A percentile compares a stretch with the other conserved stretches of the same genome.
phyloP scores from a whole-genome alignment of 352 stramenopile species.

The Plasmopara muralis region DNA sequence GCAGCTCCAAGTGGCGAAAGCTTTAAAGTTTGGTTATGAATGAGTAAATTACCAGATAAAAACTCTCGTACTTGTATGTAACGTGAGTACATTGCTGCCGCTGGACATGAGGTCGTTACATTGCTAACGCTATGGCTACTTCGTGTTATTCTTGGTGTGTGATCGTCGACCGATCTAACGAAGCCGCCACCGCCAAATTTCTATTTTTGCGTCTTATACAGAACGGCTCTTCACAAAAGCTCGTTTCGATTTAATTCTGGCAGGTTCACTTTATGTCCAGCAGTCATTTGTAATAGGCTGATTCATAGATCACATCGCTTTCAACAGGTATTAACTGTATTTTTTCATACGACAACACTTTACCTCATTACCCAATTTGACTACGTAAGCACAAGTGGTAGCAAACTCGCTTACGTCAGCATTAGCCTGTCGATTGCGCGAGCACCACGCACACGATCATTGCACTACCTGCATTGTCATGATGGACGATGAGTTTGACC shows the following conservation, averaged over 20 bases:
- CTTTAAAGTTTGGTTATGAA: slow-evolving; percentile 16
- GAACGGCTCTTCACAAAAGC: no score
- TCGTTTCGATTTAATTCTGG: no score
- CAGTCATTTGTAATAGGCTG: no score
- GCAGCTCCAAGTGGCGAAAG: slow-evolving; percentile 39
- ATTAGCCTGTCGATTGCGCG: slow-evolving; percentile 2
- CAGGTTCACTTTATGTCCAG: no score
- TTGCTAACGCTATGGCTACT: background rate
- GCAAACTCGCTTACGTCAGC: slow-evolving; percentile 1
- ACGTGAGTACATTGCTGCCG: no score
- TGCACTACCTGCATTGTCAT: background rate
- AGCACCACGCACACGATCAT: background rate
- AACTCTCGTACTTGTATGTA: no score
- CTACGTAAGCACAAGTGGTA: slow-evolving; percentile 16
- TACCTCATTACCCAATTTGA: slow-evolving; percentile 28
- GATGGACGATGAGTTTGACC: slow-evolving; percentile 40
- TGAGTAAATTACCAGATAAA: no score
- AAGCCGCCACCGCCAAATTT: no score
- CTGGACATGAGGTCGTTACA: background rate
- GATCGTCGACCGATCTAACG: slow-evolving; percentile 4
- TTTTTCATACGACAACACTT: slow-evolving; percentile 9
- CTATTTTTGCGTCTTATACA: no score
- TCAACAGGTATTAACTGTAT: slow-evolving; percentile 12
- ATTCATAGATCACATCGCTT: slow-evolving; percentile 1
- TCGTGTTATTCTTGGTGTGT: background rate